A percentile compares a stretch with the other conserved stretches of the same genome.
These are phyloP conservation scores for Elasticomyces elasticus DNA, from an alignment of 495 filamentous ascomycete genomes.

Conservation along the genomic window DNA sequence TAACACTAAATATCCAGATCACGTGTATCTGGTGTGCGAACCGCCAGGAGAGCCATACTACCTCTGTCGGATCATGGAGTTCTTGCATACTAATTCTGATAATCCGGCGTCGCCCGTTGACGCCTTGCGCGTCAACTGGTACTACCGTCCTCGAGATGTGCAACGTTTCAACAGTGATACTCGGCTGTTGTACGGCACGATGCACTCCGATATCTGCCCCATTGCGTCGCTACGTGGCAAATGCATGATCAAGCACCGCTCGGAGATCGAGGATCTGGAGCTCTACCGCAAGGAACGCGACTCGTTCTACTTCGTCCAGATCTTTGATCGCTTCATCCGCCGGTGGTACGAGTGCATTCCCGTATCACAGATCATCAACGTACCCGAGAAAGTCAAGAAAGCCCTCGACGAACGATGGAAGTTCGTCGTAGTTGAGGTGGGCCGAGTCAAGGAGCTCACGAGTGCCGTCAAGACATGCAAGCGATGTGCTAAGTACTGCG, in stretches of 20 bases:
- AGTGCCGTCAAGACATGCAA: slow-evolving; percentile 96
- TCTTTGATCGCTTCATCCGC: slow-evolving; percentile 96
- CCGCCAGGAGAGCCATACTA: slow-evolving; percentile 98
- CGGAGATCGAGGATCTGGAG: slow-evolving; percentile 73
- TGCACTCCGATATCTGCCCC: slow-evolving; percentile 96
- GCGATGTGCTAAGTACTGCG: slow-evolving; percentile 78
- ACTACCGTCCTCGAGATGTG: slow-evolving; percentile 92
- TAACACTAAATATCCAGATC: slow-evolving; percentile 50
- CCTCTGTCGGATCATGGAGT: slow-evolving; percentile 94
- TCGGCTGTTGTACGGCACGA: slow-evolving; percentile 82
- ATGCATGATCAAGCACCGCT: slow-evolving; percentile 77
- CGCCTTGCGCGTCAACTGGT: slow-evolving; percentile 91
- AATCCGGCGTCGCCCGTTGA: slow-evolving; percentile 65
- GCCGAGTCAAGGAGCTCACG: slow-evolving; percentile 86
- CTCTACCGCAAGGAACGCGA: slow-evolving; percentile 74
- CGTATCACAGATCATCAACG: slow-evolving; percentile 85
- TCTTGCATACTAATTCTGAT: slow-evolving; percentile 64
- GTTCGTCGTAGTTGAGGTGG: slow-evolving; percentile 84
- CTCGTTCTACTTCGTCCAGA: slow-evolving; percentile 92
- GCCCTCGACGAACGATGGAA: slow-evolving; percentile 93
- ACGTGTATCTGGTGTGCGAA: slow-evolving; percentile 94
- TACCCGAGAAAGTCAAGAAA: slow-evolving; percentile 84
- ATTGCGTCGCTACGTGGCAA: slow-evolving; percentile 85
- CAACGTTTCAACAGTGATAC: slow-evolving; percentile 82
- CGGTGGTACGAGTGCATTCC: slow-evolving; percentile 96